Evolutionary conservation across 176 grass and related monocot species (phyloP).

Genomic region (Elymus sibiricus): DNA sequence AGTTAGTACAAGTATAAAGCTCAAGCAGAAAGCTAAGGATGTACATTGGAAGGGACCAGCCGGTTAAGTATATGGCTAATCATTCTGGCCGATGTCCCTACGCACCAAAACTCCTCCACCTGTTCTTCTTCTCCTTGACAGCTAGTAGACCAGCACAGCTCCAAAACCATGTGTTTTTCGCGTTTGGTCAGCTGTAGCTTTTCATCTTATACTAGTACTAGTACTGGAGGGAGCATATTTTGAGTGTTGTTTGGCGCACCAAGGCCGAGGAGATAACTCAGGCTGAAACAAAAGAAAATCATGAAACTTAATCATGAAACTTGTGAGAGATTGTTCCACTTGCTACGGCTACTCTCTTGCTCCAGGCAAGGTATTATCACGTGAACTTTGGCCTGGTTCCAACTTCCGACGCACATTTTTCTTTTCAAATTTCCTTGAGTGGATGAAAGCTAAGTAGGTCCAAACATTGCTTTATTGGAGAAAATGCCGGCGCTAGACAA

Average conservation of each 20-base stretch:
- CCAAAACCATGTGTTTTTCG: not conserved
- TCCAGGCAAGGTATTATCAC: not conserved
- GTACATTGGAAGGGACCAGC: conserved; percentile 5
- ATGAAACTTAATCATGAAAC: not conserved
- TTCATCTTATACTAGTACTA: not conserved
- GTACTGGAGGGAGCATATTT: conserved; percentile 5
- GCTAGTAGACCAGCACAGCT: not conserved
- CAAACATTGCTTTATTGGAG: too few species aligned
- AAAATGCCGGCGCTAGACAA: too few species aligned
- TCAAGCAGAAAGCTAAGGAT: not conserved
- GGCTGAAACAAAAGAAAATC: not conserved
- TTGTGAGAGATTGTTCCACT: not conserved
- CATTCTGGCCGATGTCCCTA: conserved; percentile 9
- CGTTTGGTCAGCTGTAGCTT: conserved; percentile 29
- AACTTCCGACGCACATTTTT: too few species aligned
- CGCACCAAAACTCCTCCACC: not conserved
- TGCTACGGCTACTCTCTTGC: not conserved
- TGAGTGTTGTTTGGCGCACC: not conserved
- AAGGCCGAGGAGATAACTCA: not conserved
- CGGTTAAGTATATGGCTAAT: conserved; percentile 26
- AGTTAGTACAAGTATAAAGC: not conserved
- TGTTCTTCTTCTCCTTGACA: not conserved
- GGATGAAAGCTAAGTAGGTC: too few species aligned
- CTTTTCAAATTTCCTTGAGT: too few species aligned
- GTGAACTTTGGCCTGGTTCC: not conserved